Conservation (phyloP, 1,139 yeast species). For the Magnusiomyces suaveolens region DNA sequence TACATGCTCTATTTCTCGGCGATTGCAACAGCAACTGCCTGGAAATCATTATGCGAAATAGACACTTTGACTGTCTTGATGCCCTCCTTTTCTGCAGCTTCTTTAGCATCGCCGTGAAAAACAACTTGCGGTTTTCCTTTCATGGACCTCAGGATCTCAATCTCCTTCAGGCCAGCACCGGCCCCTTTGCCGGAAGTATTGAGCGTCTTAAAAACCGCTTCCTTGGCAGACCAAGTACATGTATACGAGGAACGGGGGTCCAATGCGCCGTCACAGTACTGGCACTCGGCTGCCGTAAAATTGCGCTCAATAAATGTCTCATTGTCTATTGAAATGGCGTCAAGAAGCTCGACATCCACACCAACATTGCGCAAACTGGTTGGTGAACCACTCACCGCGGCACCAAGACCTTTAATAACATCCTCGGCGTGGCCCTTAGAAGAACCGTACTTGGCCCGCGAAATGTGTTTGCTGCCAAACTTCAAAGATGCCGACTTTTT, state of each 20-base stretch:
- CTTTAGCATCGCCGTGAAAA: constrained; percentile 65
- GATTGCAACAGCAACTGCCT: constrained; percentile 95
- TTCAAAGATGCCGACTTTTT: constrained; percentile 42
- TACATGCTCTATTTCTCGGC: constrained; percentile 54
- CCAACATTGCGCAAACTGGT: constrained; percentile 84
- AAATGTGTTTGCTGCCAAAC: constrained; percentile 38
- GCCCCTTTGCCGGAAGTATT: constrained; percentile 88
- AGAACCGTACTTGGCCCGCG: constrained; percentile 29
- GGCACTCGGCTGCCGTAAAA: constrained; percentile 71
- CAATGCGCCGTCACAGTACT: constrained; percentile 57
- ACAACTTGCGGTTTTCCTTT: constrained; percentile 77
- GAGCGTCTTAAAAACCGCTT: constrained; percentile 93
- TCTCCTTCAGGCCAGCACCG: constrained; percentile 86
- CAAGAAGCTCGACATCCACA: constrained; percentile 87
- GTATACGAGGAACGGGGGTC: constrained; percentile 84
- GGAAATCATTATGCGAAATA: constrained; percentile 92
- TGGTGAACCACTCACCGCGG: constrained; percentile 37
- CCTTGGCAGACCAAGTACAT: constrained; percentile 98
- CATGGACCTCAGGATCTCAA: constrained; percentile 68
- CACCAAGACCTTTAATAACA: constrained; percentile 33
- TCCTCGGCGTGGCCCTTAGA: constrained; percentile 35
- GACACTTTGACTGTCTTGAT: constrained; percentile 71
- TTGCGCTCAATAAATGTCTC: constrained; percentile 86
- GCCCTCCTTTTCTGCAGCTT: constrained; percentile 62
- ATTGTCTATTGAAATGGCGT: constrained; percentile 71